Conservation (phyloP, 148 eudicot genomes). For the Camellia lanceoleosa region DNA sequence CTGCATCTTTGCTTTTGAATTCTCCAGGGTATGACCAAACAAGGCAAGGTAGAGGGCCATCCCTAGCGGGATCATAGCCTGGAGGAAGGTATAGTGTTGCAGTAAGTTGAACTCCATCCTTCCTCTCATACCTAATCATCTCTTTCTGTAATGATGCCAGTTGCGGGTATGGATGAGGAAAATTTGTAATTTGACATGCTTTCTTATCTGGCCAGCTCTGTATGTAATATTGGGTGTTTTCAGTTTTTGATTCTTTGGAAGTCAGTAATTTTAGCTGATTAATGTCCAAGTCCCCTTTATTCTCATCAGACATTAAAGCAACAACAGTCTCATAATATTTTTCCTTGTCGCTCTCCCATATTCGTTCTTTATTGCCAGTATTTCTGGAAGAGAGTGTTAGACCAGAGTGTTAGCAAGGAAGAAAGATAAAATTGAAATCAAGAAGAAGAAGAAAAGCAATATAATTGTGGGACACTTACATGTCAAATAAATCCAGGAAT, state of each 20-base stretch:
- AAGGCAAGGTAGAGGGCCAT: slow-evolving; percentile 93
- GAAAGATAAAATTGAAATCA: not conserved
- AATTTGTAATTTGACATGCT: slow-evolving; percentile 66
- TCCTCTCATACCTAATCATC: slow-evolving; percentile 89
- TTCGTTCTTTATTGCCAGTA: slow-evolving; percentile 81
- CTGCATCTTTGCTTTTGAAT: slow-evolving; percentile 93
- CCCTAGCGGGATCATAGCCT: slow-evolving; percentile 71
- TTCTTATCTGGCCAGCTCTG: slow-evolving; percentile 77
- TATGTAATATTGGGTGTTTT: slow-evolving; percentile 83
- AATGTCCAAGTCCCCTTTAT: slow-evolving; percentile 60
- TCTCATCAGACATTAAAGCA: slow-evolving; percentile 84
- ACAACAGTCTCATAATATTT: slow-evolving; percentile 85
- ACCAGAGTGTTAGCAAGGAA: slow-evolving; percentile 18
- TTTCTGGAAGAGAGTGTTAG: slow-evolving; percentile 50
- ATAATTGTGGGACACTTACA: slow-evolving; percentile 50
- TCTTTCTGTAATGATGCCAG: slow-evolving; percentile 80
- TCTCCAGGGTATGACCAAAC: slow-evolving; percentile 98
- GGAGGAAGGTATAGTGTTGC: slow-evolving; percentile 95
- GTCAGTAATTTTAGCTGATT: slow-evolving; percentile 68
- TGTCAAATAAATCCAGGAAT: slow-evolving; percentile 84
- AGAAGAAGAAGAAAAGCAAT: not conserved
- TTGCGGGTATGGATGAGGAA: slow-evolving; percentile 98
- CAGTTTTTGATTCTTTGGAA: slow-evolving; percentile 94
- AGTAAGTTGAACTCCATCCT: slow-evolving; percentile 95
- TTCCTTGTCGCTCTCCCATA: slow-evolving; percentile 97